Evolutionary conservation across 140 eudicot species (phyloP).

Genomic region (Anethum foeniculum): DNA sequence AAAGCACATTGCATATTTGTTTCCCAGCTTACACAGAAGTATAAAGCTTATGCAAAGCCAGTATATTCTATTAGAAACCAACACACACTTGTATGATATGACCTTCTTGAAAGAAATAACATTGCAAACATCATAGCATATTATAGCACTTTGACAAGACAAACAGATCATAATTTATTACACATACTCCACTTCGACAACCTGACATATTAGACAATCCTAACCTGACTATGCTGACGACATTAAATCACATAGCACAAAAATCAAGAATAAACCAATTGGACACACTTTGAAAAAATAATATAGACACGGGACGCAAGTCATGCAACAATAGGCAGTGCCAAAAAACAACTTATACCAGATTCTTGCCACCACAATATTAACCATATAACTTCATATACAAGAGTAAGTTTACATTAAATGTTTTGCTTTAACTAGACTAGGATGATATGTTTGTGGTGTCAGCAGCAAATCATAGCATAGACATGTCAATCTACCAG

Average conservation of each 20-base stretch:
- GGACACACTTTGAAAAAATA: background rate
- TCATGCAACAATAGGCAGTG: background rate
- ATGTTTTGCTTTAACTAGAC: background rate
- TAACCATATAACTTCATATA: background rate
- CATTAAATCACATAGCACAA: background rate
- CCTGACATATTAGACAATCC: background rate
- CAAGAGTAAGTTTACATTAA: background rate
- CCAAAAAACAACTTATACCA: background rate
- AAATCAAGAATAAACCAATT: background rate
- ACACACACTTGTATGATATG: background rate
- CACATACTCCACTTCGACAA: background rate
- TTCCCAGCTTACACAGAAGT: background rate
- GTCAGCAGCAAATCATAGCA: background rate
- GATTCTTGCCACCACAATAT: background rate
- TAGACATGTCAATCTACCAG: background rate
- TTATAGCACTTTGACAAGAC: background rate
- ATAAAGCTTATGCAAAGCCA: background rate
- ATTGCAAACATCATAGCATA: background rate
- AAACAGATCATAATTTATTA: background rate
- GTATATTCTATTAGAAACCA: background rate
- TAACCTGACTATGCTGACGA: background rate
- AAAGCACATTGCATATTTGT: background rate
- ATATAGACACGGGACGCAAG: background rate
- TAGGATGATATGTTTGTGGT: background rate
- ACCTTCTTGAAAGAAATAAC: background rate